Evolutionary conservation across 352 stramenopile species (phyloP).

Genomic region (Globisporangium sylvaticum): DNA sequence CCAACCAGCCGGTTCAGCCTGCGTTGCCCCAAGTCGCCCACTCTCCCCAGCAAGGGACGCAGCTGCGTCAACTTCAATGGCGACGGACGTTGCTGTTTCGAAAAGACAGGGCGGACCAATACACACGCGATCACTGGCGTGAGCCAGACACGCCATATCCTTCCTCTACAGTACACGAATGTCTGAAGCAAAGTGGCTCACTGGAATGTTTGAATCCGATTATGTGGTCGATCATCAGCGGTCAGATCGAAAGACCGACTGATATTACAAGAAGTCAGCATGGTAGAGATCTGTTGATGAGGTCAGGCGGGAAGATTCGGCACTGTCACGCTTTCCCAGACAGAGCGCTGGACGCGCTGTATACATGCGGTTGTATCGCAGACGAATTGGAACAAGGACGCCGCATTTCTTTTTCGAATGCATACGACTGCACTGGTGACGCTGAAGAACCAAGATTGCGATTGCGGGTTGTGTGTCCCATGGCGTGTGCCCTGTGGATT

Average conservation of each 20-base stretch:
- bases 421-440: background rate
- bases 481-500: too few species aligned
- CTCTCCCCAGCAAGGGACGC: background rate
- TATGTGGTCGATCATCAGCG: background rate
- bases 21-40: background rate
- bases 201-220: background rate
- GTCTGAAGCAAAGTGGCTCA: background rate
- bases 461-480: background rate
- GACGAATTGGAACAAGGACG: background rate
- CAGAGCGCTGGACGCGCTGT: background rate
- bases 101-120: conserved; percentile 5
- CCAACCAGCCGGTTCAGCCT: background rate
- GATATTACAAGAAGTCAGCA: background rate
- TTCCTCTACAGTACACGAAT: background rate
- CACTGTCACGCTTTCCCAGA: background rate
- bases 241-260: background rate
- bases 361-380: background rate
- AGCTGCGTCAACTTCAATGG: background rate
- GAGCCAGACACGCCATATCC: conserved; percentile 5
- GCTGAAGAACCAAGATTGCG: background rate
- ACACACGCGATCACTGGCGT: background rate
- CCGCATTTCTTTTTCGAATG: background rate
- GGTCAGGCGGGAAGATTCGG: background rate
- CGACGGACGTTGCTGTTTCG: background rate
- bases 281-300: background rate